Evolutionary conservation across 768 basidiomycete species (phyloP).

Genomic region (Lactarius psammicola): DNA sequence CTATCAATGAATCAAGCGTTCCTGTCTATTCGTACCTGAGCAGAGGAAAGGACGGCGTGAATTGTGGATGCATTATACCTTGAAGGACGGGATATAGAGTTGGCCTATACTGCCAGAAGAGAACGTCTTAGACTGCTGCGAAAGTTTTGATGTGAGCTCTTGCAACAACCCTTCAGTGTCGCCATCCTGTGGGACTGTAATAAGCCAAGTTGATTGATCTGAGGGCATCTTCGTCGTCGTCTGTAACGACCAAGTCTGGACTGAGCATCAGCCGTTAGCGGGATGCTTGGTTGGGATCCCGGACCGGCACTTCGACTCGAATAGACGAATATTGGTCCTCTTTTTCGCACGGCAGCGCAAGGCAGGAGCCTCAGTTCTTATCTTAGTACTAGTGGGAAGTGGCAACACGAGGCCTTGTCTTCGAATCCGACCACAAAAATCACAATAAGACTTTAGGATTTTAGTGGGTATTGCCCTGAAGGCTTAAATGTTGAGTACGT

Average conservation of each 20-base stretch:
- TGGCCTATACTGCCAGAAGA: slow-evolving; percentile 52
- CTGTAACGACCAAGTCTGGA: slow-evolving; percentile 5
- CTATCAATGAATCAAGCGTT: slow-evolving; percentile 85
- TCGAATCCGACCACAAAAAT: neutral
- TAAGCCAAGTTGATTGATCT: slow-evolving; percentile 93
- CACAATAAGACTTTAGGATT: neutral
- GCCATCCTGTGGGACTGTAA: slow-evolving; percentile 82
- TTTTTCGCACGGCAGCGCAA: neutral
- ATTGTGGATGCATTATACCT: slow-evolving; percentile 51
- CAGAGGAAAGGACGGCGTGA: neutral
- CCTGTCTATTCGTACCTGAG: slow-evolving; percentile 61
- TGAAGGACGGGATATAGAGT: slow-evolving; percentile 82
- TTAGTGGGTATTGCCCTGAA: neutral
- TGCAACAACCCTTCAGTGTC: slow-evolving; percentile 75
- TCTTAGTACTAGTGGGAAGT: too few relatives aligned
- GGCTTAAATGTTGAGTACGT: neutral
- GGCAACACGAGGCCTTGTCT: neutral
- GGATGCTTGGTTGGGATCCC: neutral
- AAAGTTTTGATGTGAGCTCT: slow-evolving; percentile 63
- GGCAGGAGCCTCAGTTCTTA: too few relatives aligned
- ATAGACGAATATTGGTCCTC: neutral
- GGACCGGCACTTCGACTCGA: slow-evolving; percentile 1
- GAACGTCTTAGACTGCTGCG: slow-evolving; percentile 52
- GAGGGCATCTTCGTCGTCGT: slow-evolving; percentile 73
- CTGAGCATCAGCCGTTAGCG: neutral